Evolutionary conservation across 148 eudicot genomes (phyloP).

Genomic region (Rhododendron kiyosumense): DNA sequence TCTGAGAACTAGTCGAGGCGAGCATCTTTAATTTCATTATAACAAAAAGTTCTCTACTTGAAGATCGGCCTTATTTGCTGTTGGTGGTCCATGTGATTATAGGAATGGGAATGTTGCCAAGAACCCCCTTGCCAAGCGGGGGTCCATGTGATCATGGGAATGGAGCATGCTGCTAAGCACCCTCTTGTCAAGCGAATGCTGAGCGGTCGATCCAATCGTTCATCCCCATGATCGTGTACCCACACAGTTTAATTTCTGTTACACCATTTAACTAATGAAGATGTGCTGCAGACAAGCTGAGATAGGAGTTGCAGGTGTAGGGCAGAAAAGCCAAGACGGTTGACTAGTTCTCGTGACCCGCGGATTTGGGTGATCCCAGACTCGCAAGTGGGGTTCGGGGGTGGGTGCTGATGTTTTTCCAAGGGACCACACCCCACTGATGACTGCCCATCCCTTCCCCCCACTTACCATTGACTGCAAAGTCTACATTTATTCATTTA

Average conservation of each 20-base stretch:
- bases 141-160: too few species aligned
- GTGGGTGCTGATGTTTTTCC: not conserved
- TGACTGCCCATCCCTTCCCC: too few species aligned
- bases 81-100: not conserved
- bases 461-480: not conserved
- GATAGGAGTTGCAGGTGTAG: not conserved
- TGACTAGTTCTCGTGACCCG: not conserved
- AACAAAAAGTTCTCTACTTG: not conserved
- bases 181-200: too few species aligned
- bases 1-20: not conserved
- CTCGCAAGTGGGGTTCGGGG: not conserved
- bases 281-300: not conserved
- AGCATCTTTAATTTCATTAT: too few species aligned
- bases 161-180: too few species aligned
- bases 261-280: not conserved
- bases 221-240: not conserved
- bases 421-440: not conserved
- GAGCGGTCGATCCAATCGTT: too few species aligned
- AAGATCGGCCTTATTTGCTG: not conserved
- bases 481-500: not conserved
- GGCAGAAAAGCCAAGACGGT: not conserved
- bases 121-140: too few species aligned
- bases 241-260: not conserved
- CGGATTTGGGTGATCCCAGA: not conserved
- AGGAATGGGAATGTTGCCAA: too few species aligned